Evolutionary conservation across 106 monocot species (phyloP).

Genomic region (Chionographis japonica): DNA sequence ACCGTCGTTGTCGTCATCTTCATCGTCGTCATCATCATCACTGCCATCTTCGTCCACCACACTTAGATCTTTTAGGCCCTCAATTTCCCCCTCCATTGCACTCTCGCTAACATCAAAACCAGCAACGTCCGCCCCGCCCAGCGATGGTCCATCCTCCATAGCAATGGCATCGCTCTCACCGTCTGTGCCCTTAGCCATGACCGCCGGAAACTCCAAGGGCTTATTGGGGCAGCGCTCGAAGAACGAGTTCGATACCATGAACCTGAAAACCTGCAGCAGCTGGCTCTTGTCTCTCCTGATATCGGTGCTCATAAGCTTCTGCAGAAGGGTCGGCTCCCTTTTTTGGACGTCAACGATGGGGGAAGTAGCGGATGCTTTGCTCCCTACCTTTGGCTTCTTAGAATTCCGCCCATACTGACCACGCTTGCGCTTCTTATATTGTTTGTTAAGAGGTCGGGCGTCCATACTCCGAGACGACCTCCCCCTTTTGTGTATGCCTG

Average conservation of each 20-base stretch:
- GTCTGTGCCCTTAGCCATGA: slow-evolving; percentile 28
- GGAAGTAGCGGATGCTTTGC: neutral
- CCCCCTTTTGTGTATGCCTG: neutral
- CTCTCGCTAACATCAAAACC: neutral
- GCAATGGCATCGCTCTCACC: neutral
- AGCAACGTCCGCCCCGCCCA: neutral
- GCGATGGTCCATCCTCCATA: neutral
- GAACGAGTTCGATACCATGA: slow-evolving; percentile 79
- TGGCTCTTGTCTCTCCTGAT: slow-evolving; percentile 64
- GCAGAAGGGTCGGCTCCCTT: slow-evolving; percentile 68
- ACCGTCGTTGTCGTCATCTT: slow-evolving; percentile 2
- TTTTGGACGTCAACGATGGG: neutral
- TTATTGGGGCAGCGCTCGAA: slow-evolving; percentile 49
- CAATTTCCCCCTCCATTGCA: neutral
- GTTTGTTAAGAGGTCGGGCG: slow-evolving; percentile 12
- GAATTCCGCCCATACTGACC: too few relatives aligned
- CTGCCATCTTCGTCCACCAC: neutral
- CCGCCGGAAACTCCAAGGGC: slow-evolving; percentile 47
- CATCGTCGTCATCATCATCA: neutral
- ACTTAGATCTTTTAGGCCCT: neutral
- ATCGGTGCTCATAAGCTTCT: slow-evolving; percentile 74
- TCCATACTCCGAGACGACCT: neutral
- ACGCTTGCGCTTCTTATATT: slow-evolving; percentile 34
- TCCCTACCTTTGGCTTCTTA: slow-evolving; percentile 34
- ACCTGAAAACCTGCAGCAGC: slow-evolving; percentile 74